A percentile compares a stretch with the other conserved stretches of the same genome.
Evolutionary conservation across 2,329 filamentous ascomycete species (phyloP).

Genomic region (Aspergillus tubingensis): DNA sequence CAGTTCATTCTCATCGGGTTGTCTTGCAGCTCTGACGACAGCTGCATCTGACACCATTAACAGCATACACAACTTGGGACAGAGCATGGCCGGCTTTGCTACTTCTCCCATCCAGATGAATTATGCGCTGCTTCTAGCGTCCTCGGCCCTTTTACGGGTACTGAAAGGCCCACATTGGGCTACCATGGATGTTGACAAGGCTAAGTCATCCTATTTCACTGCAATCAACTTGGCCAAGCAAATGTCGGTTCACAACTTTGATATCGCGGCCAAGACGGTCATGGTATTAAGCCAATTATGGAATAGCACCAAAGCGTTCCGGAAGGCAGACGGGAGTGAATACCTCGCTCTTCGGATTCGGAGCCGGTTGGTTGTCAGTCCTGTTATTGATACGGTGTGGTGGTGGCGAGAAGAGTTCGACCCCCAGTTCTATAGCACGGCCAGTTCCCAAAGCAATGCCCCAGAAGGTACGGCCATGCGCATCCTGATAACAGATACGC

Average conservation of each 20-base stretch:
- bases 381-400: constrained; percentile 43
- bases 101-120: constrained; percentile 32
- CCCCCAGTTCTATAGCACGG: constrained; percentile 22
- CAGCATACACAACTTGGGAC: constrained; percentile 26
- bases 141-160: constrained; percentile 38
- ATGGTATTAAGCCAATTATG: constrained; percentile 41
- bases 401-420: constrained; percentile 50
- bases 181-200: constrained; percentile 37
- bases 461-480: constrained; percentile 19
- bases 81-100: constrained; percentile 22
- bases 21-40: constrained; percentile 28
- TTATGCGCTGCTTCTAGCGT: constrained; percentile 35
- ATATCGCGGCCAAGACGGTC: constrained; percentile 36
- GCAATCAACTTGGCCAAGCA: constrained; percentile 43
- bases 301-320: constrained; percentile 46
- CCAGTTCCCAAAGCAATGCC: constrained; percentile 15
- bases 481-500: background rate
- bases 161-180: constrained; percentile 37
- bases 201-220: constrained; percentile 36
- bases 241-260: constrained; percentile 40
- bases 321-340: constrained; percentile 40
- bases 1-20: constrained; percentile 28
- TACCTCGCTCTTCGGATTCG: constrained; percentile 41
- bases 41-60: constrained; percentile 37
- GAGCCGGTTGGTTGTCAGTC: constrained; percentile 40